phyloP scores from a whole-genome alignment of 2,329 filamentous ascomycete genomes.

The Macroventuria anomochaeta region DNA sequence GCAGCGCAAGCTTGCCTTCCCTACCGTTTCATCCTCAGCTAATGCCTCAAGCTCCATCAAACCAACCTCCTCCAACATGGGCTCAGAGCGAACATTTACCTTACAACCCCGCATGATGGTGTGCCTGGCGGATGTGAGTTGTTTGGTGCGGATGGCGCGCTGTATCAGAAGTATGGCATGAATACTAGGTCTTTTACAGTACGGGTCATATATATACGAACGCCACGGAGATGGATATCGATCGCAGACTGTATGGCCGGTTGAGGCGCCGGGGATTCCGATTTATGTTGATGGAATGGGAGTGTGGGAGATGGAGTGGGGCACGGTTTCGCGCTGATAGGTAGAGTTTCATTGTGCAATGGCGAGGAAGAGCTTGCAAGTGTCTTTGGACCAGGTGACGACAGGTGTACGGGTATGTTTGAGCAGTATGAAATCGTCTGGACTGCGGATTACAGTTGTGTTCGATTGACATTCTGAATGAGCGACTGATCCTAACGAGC shows the following conservation, averaged over 20 bases:
- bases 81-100: not conserved
- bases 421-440: too few species aligned
- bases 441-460: too few species aligned
- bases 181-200: not conserved
- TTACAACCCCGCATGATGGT: not conserved
- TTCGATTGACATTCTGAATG: too few species aligned
- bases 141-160: not conserved
- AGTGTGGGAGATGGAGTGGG: constrained; percentile 5
- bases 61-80: not conserved
- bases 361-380: too few species aligned
- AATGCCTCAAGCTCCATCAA: not conserved
- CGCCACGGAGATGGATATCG: not conserved
- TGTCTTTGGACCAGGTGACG: too few species aligned
- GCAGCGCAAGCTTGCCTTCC: not conserved
- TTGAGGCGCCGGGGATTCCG: not conserved
- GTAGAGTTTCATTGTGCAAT: too few species aligned
- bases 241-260: constrained; percentile 1
- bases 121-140: too few species aligned
- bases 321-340: not conserved
- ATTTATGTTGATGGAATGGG: not conserved
- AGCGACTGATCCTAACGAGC: too few species aligned
- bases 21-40: not conserved
- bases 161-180: constrained; percentile 4
- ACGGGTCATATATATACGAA: not conserved
- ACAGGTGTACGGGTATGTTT: too few species aligned